Evolutionary conservation across 495 filamentous ascomycete genomes (phyloP), one percentile per base, ranked within the genome.

Genomic region (Neurospora sp.): DNA sequence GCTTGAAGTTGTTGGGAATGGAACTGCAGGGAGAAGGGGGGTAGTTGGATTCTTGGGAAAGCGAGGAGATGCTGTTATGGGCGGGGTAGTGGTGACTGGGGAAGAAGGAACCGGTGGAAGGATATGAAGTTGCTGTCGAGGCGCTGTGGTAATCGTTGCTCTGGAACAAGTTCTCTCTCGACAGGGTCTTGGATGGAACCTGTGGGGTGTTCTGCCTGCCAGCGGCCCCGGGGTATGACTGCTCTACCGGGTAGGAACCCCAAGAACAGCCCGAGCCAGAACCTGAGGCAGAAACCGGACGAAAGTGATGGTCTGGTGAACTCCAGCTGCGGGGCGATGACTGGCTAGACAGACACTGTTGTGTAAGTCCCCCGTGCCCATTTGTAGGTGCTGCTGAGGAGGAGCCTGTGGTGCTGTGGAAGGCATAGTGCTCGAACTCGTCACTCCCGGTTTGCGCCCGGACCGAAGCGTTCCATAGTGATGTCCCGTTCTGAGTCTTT

Each of bases 251-350:
- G 27, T 65, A 65, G 53, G 53, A 65, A 65, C 53, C 53, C 53
- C 53, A 65, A 31, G 53, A 65, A 14, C 27, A 65, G 48, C 48
- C 48, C 48, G 48, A 59, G 53, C 53, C 53, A 65, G 53, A 65
- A 31, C 53, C 53, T 35, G 53, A 65, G 53, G 53, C 53, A 37
- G 53, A 68, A 3, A 73, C 59, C 2, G 76, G 69, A 16, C 71
- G 73, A 14, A 76, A 73, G n/a, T 78, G 78, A 35, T 65, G 53
- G 31, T 76, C 77, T 35, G 79, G 71, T 16, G 78, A 76, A 40
- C 59, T 71, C 78, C 79, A 80, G 70, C 71, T 80, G 40, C 79
- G 76, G 12, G 79, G 79, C 3, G 79, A 81, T 0, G 79, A 75
- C 71, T 73, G 73, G 20, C 22, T 41, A 3, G 79, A 76, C 73